Evolutionary conservation across 2,329 filamentous ascomycete genomes (phyloP).

Genomic region (Zymoseptoria passerinii): DNA sequence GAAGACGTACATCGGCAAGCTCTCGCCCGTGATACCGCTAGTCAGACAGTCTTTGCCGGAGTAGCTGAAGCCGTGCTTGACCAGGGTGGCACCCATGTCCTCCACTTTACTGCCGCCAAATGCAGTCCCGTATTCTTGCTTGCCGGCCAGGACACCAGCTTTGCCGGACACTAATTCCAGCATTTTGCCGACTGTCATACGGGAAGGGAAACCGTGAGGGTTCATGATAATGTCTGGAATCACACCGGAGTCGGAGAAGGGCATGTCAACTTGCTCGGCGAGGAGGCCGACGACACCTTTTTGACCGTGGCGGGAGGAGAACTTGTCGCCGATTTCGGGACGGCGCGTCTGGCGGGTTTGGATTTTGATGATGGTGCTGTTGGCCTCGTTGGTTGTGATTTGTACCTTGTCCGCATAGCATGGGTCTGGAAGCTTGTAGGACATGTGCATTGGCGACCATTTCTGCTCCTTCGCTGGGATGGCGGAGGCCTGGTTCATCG

Average conservation of each 20-base stretch:
- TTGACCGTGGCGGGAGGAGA: conserved; percentile 95
- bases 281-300: conserved; percentile 98
- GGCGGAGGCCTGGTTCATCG: conserved; percentile 61
- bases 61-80: conserved; percentile 88
- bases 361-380: conserved; percentile 82
- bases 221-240: conserved; percentile 99
- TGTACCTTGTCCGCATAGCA: conserved; percentile 95
- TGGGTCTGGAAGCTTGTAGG: conserved; percentile 53
- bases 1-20: conserved; percentile 92
- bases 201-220: conserved; percentile 97
- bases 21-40: conserved; percentile 87
- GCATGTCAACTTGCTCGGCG: conserved; percentile 92
- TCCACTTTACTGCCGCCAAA: conserved; percentile 80
- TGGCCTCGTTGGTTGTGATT: conserved; percentile 80
- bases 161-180: conserved; percentile 92
- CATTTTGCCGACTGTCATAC: conserved; percentile 98
- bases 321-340: conserved; percentile 95
- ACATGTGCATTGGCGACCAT: conserved; percentile 39
- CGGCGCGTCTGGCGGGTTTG: conserved; percentile 92
- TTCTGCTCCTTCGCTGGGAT: conserved; percentile 20
- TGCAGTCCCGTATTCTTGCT: conserved; percentile 79
- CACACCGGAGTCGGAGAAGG: conserved; percentile 83
- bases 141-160: conserved; percentile 76
- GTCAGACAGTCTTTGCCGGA: conserved; percentile 97
- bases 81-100: conserved; percentile 77